phyloP scores from a whole-genome alignment of 805 yeast species.

The Monosporozyma aerobia region DNA sequence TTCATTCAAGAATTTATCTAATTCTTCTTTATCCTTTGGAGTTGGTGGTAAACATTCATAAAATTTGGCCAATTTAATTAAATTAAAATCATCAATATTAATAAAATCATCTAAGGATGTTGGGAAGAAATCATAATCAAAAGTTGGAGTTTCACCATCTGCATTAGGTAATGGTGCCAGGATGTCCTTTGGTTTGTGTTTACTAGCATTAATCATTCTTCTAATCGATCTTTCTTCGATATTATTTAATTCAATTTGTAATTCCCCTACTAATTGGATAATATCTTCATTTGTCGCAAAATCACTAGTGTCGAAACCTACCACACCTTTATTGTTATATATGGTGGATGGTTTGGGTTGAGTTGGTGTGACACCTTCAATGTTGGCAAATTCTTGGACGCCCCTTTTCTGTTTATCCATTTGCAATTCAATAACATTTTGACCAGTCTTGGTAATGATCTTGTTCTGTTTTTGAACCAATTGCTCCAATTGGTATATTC shows the following conservation, averaged over 20 bases:
- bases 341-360: neutral
- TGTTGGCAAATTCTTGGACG: conserved; percentile 22
- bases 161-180: conserved; percentile 66
- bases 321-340: conserved; percentile 1
- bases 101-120: conserved; percentile 44
- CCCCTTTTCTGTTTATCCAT: conserved; percentile 42
- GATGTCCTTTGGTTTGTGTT: conserved; percentile 33
- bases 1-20: conserved; percentile 44
- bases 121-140: conserved; percentile 41
- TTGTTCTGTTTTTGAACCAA: conserved; percentile 56
- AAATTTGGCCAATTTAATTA: conserved; percentile 54
- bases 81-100: conserved; percentile 34
- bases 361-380: conserved; percentile 5
- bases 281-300: conserved; percentile 76
- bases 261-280: conserved; percentile 77
- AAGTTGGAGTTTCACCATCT: conserved; percentile 64
- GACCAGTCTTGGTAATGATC: conserved; percentile 67
- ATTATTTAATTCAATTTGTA: conserved; percentile 77
- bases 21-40: conserved; percentile 41
- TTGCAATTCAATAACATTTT: conserved; percentile 64
- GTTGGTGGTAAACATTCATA: conserved; percentile 71
- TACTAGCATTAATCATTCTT: conserved; percentile 56
- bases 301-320: conserved; percentile 38
- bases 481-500: conserved; percentile 44
- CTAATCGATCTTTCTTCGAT: conserved; percentile 70